Evolutionary conservation across 2,329 filamentous ascomycete species (phyloP), one percentile per base, ranked within the genome.

Genomic region (Ascosphaera apis): DNA sequence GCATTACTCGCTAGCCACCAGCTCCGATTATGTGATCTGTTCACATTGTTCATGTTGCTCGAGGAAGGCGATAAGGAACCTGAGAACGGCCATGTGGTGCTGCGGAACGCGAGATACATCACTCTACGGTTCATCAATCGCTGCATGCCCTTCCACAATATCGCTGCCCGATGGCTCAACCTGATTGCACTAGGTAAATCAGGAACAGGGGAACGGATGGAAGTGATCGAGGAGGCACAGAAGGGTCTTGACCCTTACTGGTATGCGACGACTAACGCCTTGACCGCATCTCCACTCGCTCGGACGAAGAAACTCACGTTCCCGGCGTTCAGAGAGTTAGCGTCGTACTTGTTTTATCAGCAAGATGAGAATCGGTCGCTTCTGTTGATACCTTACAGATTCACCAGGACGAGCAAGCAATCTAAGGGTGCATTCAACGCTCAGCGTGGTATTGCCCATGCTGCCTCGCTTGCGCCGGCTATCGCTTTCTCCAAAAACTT

Each of bases 91-190:
- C n/a, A 30, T 30, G n/a, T 13, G n/a, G 60, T 67, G 12, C 60
- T 73, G n/a, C 67, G 76, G 44, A 84, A 77, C 46, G 77, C 78
- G 23, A 72, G 80, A 5, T 88, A 84, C 54, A 76, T 81, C 15
- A 76, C 76, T 16, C 74, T 88, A 5, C 79, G 88, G 39, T 93
- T 86, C 63, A 81, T 82, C 8, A 95, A 95, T 49, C 69, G 80
- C 35, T 91, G 82, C 47, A 61, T 98, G 3, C 69, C 76, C 1
- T 93, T 82, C 45, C 65, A 65, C 15, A 82, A 92, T 47, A 65
- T 81, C 7, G 63, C 76, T 27, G 88, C 72, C 17, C 70, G 88
- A 34, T 93, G 82, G 80, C 78, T 93, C 33, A 72, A 93, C 51
- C 68, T 95, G 12, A 63, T 93, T 35, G 86, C 84, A 5, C 61